These are phyloP conservation scores for Didymella lethalis DNA, from an alignment of 2,329 filamentous ascomycete species.

Conservation along the genomic window DNA sequence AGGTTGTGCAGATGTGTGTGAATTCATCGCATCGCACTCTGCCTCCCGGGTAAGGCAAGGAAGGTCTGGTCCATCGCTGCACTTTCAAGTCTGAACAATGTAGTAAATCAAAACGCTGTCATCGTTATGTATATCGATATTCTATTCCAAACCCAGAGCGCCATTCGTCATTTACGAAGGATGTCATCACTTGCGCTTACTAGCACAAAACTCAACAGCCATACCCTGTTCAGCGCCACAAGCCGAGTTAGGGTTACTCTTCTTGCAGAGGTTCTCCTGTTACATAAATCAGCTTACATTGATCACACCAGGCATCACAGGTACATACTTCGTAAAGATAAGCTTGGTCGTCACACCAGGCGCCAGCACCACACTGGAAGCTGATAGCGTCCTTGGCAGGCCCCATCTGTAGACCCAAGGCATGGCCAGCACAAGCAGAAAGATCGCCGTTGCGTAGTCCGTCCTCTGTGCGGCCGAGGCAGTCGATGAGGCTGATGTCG, in stretches of 20 bases:
- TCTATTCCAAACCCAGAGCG: not conserved
- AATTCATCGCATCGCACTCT: not conserved
- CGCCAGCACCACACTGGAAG: constrained; percentile 25
- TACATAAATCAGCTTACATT: constrained; percentile 5
- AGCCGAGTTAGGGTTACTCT: constrained; percentile 22
- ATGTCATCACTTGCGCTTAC: constrained; percentile 16
- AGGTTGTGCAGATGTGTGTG: not conserved
- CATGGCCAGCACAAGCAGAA: constrained; percentile 25
- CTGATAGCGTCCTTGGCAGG: constrained; percentile 13
- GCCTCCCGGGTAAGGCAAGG: not conserved
- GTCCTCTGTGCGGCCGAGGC: constrained; percentile 15
- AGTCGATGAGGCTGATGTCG: constrained; percentile 32
- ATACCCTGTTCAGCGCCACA: constrained; percentile 21
- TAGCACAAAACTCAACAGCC: constrained; percentile 32
- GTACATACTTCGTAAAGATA: constrained; percentile 28
- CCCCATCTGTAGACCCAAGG: constrained; percentile 29
- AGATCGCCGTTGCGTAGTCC: constrained; percentile 19
- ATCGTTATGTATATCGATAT: not conserved
- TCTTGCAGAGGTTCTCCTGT: constrained; percentile 33
- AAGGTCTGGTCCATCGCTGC: not conserved
- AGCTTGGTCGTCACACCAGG: constrained; percentile 35
- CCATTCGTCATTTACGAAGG: not conserved
- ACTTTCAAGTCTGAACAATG: not conserved
- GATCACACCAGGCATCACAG: not conserved
- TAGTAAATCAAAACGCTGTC: not conserved